Percentiles rank a stretch among this genome's conserved stretches.
Evolutionary conservation across 768 basidiomycete genomes (phyloP).

Genomic region (Dioszegia hungarica): DNA sequence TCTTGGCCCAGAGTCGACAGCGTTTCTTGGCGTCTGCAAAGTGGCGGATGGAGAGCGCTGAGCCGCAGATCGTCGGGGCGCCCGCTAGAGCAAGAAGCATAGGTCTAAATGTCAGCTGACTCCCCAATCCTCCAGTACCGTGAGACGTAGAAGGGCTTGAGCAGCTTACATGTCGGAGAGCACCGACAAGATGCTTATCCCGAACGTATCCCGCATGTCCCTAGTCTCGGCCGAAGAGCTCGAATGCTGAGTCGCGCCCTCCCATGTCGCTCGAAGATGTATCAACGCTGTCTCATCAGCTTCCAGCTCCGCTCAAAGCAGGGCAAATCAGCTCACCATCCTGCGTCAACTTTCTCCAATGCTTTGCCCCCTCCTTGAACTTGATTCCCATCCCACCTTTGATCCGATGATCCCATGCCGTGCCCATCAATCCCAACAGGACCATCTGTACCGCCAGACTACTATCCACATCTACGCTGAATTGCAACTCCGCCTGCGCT

Average conservation of each 20-base stretch:
- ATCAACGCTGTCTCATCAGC: constrained; percentile 24
- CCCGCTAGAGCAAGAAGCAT: constrained; percentile 38
- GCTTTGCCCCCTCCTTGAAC: constrained; percentile 30
- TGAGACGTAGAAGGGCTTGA: neutral
- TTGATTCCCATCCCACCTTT: constrained; percentile 25
- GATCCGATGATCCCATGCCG: constrained; percentile 24
- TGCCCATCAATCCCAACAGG: constrained; percentile 30
- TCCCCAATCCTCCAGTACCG: neutral
- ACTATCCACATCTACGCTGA: constrained; percentile 25
- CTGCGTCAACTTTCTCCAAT: constrained; percentile 32
- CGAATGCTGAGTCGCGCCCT: constrained; percentile 17
- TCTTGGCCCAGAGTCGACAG: constrained; percentile 32
- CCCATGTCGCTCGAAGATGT: constrained; percentile 35
- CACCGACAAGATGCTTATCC: constrained; percentile 31
- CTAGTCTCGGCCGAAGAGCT: constrained; percentile 17
- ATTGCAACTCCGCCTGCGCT: constrained; percentile 12
- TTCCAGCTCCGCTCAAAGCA: neutral
- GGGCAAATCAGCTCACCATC: constrained; percentile 34
- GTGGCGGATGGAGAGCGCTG: constrained; percentile 24
- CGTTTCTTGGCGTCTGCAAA: constrained; percentile 34
- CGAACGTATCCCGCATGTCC: constrained; percentile 33
- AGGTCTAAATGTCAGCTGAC: constrained; percentile 15
- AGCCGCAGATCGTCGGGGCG: constrained; percentile 24
- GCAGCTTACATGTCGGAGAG: constrained; percentile 32
- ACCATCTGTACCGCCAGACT: constrained; percentile 27